phyloP scores from a whole-genome alignment of 495 filamentous ascomycete genomes.

The Astrocystis sublimbata region DNA sequence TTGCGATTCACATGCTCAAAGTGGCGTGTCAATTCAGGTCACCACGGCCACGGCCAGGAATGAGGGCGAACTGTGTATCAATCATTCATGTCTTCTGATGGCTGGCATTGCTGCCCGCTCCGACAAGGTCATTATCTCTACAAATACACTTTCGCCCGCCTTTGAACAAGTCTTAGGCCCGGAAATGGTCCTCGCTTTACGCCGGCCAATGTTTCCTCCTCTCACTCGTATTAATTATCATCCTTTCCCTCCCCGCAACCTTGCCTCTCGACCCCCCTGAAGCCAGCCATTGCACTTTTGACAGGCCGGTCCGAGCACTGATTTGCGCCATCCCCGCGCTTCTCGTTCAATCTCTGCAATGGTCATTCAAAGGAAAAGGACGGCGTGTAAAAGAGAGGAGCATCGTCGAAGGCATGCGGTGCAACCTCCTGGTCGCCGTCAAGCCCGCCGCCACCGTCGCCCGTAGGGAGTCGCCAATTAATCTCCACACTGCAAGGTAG shows the following conservation, averaged over 20 bases:
- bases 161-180: background rate
- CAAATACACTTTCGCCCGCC: constrained; percentile 13
- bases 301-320: constrained; percentile 11
- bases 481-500: constrained; percentile 20
- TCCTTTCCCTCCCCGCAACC: constrained; percentile 24
- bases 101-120: background rate
- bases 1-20: background rate
- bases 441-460: constrained; percentile 5
- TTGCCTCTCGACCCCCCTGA: background rate
- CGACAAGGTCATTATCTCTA: constrained; percentile 15
- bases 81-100: background rate
- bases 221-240: too few relatives aligned
- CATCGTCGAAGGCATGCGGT: background rate
- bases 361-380: constrained; percentile 1
- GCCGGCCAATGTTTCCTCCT: constrained; percentile 11
- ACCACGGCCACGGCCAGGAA: constrained; percentile 3
- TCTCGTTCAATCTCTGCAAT: background rate
- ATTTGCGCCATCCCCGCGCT: background rate
- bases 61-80: constrained; percentile 1
- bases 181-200: background rate
- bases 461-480: constrained; percentile 12
- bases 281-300: constrained; percentile 10
- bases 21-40: background rate
- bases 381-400: constrained; percentile 5
- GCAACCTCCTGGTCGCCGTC: constrained; percentile 16